These are phyloP conservation scores for Rhizopus sp. DNA, from an alignment of 371 early-diverging fungal genomes.

Conservation along the genomic window DNA sequence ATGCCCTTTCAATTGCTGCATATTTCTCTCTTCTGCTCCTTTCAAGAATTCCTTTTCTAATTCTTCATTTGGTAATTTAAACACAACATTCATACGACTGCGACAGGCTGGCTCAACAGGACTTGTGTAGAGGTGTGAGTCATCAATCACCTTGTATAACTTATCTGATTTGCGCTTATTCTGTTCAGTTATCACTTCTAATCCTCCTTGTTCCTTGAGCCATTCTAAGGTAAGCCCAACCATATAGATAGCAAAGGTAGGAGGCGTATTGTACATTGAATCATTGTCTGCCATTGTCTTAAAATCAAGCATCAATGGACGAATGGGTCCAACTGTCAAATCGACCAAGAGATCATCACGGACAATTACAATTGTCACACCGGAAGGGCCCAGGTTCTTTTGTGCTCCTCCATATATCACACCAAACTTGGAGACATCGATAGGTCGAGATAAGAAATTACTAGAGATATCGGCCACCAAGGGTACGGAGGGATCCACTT, in stretches of 20 bases:
- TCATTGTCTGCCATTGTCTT: slow-evolving; percentile 76
- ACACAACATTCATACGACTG: slow-evolving; percentile 92
- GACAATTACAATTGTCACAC: slow-evolving; percentile 90
- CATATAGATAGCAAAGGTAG: slow-evolving; percentile 94
- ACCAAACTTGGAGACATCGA: slow-evolving; percentile 85
- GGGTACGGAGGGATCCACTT: slow-evolving; percentile 70
- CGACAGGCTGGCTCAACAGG: slow-evolving; percentile 69
- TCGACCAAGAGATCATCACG: slow-evolving; percentile 83
- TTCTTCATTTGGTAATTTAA: slow-evolving; percentile 69
- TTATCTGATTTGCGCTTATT: slow-evolving; percentile 68
- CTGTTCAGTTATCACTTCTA: slow-evolving; percentile 61
- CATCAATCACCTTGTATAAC: slow-evolving; percentile 75
- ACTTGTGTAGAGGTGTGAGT: slow-evolving; percentile 64
- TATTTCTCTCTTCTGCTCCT: slow-evolving; percentile 73
- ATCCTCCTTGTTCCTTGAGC: slow-evolving; percentile 77
- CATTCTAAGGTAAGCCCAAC: slow-evolving; percentile 86
- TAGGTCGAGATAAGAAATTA: slow-evolving; percentile 84
- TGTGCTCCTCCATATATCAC: slow-evolving; percentile 95
- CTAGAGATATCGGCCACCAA: slow-evolving; percentile 95
- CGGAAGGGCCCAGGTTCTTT: slow-evolving; percentile 97
- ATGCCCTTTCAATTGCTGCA: slow-evolving; percentile 94
- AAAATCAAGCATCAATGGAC: slow-evolving; percentile 90
- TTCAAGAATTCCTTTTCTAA: slow-evolving; percentile 82
- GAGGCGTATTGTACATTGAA: slow-evolving; percentile 96
- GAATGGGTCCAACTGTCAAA: slow-evolving; percentile 44